Evolutionary conservation across 495 filamentous ascomycete species (phyloP).

Genomic region (Talaromyces thailandensis): DNA sequence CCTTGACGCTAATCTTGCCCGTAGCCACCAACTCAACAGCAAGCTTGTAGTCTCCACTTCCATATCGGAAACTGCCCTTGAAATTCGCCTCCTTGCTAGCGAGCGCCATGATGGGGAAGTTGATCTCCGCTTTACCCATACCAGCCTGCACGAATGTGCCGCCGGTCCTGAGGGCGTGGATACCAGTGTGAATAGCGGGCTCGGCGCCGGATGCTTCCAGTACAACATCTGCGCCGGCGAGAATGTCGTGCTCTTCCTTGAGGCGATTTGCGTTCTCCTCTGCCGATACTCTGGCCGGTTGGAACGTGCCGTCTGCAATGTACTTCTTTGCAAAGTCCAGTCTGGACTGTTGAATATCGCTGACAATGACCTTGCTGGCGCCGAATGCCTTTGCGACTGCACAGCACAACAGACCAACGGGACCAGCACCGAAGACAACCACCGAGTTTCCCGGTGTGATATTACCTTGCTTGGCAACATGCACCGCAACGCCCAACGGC

Average conservation of each 20-base stretch:
- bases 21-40: conserved; percentile 41
- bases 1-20: conserved; percentile 42
- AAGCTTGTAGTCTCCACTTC: conserved; percentile 45
- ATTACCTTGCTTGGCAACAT: conserved; percentile 38
- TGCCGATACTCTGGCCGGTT: conserved; percentile 25
- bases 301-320: conserved; percentile 33
- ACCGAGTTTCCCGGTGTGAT: conserved; percentile 40
- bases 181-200: conserved; percentile 42
- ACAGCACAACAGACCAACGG: conserved; percentile 46
- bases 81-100: conserved; percentile 45
- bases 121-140: conserved; percentile 47
- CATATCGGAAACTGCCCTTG: conserved; percentile 46
- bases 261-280: conserved; percentile 33
- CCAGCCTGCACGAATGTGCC: conserved; percentile 54
- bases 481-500: conserved; percentile 46
- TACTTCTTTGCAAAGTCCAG: conserved; percentile 44
- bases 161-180: conserved; percentile 41
- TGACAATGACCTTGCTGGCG: conserved; percentile 41
- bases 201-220: conserved; percentile 51
- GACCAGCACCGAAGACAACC: conserved; percentile 46
- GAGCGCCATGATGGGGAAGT: conserved; percentile 47
- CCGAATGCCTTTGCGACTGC: conserved; percentile 45
- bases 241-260: conserved; percentile 32
- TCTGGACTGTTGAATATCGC: conserved; percentile 44
- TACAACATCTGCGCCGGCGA: conserved; percentile 43